A percentile compares a stretch with the other conserved stretches of the same genome.
These are phyloP conservation scores for Beta macrorhiza DNA, from an alignment of 179 eudicot genomes.

Conservation along the genomic window DNA sequence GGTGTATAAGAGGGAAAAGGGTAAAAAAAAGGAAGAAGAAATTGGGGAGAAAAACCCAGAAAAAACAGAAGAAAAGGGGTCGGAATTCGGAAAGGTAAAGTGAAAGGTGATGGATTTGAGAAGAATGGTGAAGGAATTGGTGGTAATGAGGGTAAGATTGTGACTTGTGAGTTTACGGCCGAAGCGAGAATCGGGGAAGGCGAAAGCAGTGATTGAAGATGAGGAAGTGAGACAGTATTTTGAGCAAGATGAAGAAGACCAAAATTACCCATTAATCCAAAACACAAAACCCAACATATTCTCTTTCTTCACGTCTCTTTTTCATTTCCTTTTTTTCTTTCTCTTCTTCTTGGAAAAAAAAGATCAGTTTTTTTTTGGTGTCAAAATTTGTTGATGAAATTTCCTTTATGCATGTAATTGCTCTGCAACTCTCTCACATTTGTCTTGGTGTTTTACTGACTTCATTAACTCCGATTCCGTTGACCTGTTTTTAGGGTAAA, in stretches of 20 bases:
- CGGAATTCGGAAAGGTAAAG: no score
- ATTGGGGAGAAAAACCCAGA: no score
- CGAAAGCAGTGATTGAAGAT: no score
- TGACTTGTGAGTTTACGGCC: no score
- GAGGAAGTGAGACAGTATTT: no score
- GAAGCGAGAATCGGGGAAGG: no score
- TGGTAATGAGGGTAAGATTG: no score
- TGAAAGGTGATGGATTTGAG: no score
- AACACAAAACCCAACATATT: slow-evolving; percentile 22
- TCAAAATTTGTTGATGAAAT: slow-evolving; percentile 3
- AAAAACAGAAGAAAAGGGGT: no score
- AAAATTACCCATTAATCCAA: not conserved
- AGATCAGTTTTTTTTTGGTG: slow-evolving; percentile 4
- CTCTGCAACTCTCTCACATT: slow-evolving; percentile 14
- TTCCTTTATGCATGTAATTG: slow-evolving; percentile 28
- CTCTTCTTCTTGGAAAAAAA: slow-evolving; percentile 2
- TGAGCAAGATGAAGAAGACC: not conserved
- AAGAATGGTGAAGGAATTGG: no score
- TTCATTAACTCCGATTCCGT: slow-evolving; percentile 36
- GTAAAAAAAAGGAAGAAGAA: no score
- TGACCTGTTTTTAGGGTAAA: slow-evolving; percentile 38
- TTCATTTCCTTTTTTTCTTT: not conserved
- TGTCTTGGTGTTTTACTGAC: slow-evolving; percentile 18
- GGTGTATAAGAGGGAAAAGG: no score
- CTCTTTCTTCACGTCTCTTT: slow-evolving; percentile 49